phyloP scores from a whole-genome alignment of 2,329 filamentous ascomycete genomes.

The Fusarium denticulatum region DNA sequence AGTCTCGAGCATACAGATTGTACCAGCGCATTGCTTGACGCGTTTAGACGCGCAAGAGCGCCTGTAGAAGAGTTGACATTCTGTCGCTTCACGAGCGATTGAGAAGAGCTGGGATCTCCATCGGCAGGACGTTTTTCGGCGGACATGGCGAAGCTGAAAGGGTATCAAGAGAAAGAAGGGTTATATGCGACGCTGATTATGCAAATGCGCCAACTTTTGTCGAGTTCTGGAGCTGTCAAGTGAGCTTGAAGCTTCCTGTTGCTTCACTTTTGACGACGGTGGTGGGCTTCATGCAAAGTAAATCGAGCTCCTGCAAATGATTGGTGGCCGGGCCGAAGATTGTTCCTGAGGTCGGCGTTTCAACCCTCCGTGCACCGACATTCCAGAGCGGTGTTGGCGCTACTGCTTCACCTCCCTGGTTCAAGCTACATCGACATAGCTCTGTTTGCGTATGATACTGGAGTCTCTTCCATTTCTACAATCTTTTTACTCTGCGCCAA shows the following conservation, averaged over 20 bases:
- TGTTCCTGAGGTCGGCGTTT: constrained; percentile 46
- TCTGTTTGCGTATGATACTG: not conserved
- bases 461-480: not conserved
- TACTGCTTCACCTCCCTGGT: constrained; percentile 28
- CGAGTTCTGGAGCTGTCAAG: constrained; percentile 8
- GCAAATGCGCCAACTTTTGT: constrained; percentile 4
- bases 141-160: constrained; percentile 69
- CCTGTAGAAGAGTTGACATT: constrained; percentile 67
- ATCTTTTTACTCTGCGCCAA: not conserved
- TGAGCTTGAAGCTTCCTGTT: constrained; percentile 26
- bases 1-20: constrained; percentile 57
- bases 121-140: constrained; percentile 92
- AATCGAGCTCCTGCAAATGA: constrained; percentile 34
- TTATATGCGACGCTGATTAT: constrained; percentile 16
- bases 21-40: constrained; percentile 58
- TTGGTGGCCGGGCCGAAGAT: constrained; percentile 50
- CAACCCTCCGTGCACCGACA: constrained; percentile 39
- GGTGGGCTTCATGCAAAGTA: constrained; percentile 33
- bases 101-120: constrained; percentile 79
- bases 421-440: constrained; percentile 6
- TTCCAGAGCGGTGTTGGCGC: constrained; percentile 35
- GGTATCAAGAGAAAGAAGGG: not conserved
- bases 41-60: constrained; percentile 62
- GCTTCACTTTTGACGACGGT: constrained; percentile 17
- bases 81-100: constrained; percentile 89